These are phyloP conservation scores for Fusarium papillatum DNA, from an alignment of 2,329 filamentous ascomycete species.

Conservation along the genomic window DNA sequence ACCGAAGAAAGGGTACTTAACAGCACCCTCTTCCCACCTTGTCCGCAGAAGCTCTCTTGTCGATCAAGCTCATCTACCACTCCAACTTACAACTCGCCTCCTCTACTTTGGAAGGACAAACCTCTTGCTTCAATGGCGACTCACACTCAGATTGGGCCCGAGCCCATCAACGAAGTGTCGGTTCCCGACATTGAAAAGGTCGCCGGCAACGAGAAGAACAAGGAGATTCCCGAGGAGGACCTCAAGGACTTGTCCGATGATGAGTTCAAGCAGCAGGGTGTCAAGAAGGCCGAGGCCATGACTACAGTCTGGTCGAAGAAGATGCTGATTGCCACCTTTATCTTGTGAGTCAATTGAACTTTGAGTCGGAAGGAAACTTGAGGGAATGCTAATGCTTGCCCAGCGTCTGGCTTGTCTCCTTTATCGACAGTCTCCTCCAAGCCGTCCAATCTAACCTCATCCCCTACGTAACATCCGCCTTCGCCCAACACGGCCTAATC, in stretches of 20 bases:
- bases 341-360: constrained; percentile 17
- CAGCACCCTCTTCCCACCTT: background rate
- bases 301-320: constrained; percentile 55
- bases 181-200: constrained; percentile 27
- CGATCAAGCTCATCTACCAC: background rate
- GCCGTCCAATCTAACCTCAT: constrained; percentile 63
- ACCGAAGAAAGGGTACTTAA: constrained; percentile 19
- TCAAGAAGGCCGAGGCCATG: constrained; percentile 50
- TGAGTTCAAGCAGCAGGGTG: constrained; percentile 27
- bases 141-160: constrained; percentile 16
- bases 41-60: background rate
- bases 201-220: constrained; percentile 14
- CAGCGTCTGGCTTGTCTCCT: constrained; percentile 56
- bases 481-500: constrained; percentile 75
- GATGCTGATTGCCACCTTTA: constrained; percentile 48
- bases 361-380: too few species aligned
- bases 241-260: constrained; percentile 14
- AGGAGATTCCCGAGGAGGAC: constrained; percentile 15
- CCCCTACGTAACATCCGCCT: constrained; percentile 76
- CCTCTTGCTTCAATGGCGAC: constrained; percentile 12
- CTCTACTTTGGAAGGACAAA: background rate
- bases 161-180: constrained; percentile 19
- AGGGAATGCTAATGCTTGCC: background rate
- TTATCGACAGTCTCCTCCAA: constrained; percentile 52
- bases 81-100: background rate